Conservation (phyloP, 257 asterid genomes). For the Verbascum thapsus region DNA sequence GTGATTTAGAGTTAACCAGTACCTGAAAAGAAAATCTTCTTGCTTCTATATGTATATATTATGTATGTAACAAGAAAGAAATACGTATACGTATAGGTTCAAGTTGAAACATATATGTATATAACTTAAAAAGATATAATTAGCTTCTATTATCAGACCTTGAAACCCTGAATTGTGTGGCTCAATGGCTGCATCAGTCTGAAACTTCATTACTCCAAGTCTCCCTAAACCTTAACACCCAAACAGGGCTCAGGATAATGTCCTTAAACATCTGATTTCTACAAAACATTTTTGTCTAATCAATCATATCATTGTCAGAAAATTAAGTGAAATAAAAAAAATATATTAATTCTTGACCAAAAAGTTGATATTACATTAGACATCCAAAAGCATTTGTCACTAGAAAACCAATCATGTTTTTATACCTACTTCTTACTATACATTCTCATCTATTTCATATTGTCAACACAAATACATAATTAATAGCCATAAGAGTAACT, state of each 20-base stretch:
- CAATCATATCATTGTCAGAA: conserved; percentile 17
- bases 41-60: no score
- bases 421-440: conserved; percentile 29
- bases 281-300: not conserved
- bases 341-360: conserved; percentile 6
- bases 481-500: conserved; percentile 73
- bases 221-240: not conserved
- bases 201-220: conserved; percentile 20
- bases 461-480: conserved; percentile 20
- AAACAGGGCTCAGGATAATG: conserved; percentile 23
- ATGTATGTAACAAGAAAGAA: no score
- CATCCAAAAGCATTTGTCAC: conserved; percentile 16
- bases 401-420: conserved; percentile 16
- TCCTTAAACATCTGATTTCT: conserved; percentile 26
- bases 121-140: no score
- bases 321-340: not conserved
- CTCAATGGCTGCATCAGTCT: conserved; percentile 30
- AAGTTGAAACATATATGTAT: no score
- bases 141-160: no score
- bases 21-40: no score
- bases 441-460: conserved; percentile 11
- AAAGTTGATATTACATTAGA: conserved; percentile 16
- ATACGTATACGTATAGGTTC: no score
- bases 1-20: no score
- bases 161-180: conserved; percentile 28